Conservation (phyloP, 352 stramenopile species). For the Peronospora belbahrii region DNA sequence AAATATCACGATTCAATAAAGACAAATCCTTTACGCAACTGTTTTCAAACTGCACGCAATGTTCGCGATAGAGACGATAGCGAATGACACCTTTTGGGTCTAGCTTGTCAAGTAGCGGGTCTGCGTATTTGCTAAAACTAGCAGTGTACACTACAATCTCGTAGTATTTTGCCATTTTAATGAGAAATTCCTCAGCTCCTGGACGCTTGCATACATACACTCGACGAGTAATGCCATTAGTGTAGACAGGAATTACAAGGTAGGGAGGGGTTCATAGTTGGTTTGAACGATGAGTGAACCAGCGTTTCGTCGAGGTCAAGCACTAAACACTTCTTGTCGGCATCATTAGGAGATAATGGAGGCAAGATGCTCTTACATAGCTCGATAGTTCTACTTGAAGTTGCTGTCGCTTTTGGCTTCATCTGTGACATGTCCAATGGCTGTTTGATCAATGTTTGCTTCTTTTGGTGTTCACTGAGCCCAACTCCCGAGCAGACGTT, state of each 20-base stretch:
- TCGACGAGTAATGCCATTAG: conserved; percentile 82
- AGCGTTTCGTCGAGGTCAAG: conserved; percentile 97
- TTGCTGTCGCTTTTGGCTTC: conserved; percentile 23
- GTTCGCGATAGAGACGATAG: conserved; percentile 88
- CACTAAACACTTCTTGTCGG: conserved; percentile 86
- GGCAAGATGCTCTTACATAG: conserved; percentile 54
- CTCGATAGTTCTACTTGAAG: conserved; percentile 31
- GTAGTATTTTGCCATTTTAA: conserved; percentile 93
- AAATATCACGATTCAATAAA: conserved; percentile 89
- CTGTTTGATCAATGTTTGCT: conserved; percentile 27
- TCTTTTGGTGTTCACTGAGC: conserved; percentile 55
- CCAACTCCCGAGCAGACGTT: conserved; percentile 63
- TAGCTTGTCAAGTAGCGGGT: conserved; percentile 94
- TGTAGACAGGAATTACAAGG: conserved; percentile 97
- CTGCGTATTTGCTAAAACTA: conserved; percentile 95
- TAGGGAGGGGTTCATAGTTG: conserved; percentile 90
- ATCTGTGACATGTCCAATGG: conserved; percentile 16
- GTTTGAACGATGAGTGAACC: conserved; percentile 94
- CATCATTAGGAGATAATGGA: conserved; percentile 34
- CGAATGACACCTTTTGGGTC: conserved; percentile 88
- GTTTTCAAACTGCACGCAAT: conserved; percentile 93
- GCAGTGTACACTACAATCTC: conserved; percentile 99
- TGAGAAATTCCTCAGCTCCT: conserved; percentile 93
- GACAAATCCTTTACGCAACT: conserved; percentile 97
- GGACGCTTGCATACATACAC: conserved; percentile 90